phyloP scores from a whole-genome alignment of 2,329 filamentous ascomycete species.

The Beauveria sp. region DNA sequence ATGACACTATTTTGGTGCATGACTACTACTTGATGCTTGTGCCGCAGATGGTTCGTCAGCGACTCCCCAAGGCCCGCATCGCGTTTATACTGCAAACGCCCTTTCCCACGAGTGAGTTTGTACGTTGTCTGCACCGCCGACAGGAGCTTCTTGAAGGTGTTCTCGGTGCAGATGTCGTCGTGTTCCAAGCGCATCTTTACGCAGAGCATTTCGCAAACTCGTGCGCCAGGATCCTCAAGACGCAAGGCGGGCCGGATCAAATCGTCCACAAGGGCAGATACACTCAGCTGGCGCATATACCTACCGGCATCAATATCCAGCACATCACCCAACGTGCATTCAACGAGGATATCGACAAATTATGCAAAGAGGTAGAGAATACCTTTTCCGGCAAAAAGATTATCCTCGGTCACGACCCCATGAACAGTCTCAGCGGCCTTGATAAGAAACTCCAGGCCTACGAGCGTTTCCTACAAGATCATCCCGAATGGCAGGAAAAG shows the following conservation, averaged over 20 bases:
- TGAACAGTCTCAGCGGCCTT: constrained; percentile 87
- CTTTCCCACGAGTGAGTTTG: constrained; percentile 93
- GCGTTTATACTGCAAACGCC: constrained; percentile 91
- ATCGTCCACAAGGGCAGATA: constrained; percentile 60
- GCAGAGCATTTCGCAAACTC: constrained; percentile 91
- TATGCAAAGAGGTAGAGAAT: constrained; percentile 64
- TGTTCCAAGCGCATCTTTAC: constrained; percentile 93
- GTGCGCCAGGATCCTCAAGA: constrained; percentile 84
- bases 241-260: constrained; percentile 69
- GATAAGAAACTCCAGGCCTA: constrained; percentile 93
- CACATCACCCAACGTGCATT: constrained; percentile 71
- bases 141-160: constrained; percentile 88
- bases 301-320: constrained; percentile 83
- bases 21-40: constrained; percentile 91
- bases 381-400: constrained; percentile 87
- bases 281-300: constrained; percentile 89
- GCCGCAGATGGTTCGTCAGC: constrained; percentile 79
- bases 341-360: constrained; percentile 56
- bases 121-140: constrained; percentile 77
- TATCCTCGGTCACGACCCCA: constrained; percentile 87
- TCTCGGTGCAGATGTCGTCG: constrained; percentile 83
- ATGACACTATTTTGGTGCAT: constrained; percentile 85
- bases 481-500: constrained; percentile 85
- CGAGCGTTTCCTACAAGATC: constrained; percentile 81
- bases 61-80: constrained; percentile 82